Base-by-base conservation (phyloP, 768 basidiomycete species). In the Clitopilus passeckerianus region DNA sequence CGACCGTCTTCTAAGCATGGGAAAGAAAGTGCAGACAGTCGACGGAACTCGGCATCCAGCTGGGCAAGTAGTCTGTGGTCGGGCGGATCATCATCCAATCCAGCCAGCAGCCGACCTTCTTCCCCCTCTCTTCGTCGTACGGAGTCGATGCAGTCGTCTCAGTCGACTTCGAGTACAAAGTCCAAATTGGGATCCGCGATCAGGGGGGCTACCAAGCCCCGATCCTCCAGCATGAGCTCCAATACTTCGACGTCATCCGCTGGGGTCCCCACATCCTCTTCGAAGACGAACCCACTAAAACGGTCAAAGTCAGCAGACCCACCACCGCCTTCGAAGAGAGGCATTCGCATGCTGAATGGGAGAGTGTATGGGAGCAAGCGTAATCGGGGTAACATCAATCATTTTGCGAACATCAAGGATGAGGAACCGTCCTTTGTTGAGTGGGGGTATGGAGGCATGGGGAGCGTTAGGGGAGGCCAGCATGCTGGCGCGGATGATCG, bases 371-470 rank as follows among this genome's bases (percentile, higher is more conserved):
- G 93, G 54, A 78, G 60, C 0, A 72, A 75, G 34, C 68, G 55
- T 14, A 61, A 67, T 10, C 57, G 50, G 35, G 24, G 67, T 10
- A 74, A 73, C 54, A 71, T 73, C 5, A 86, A 90, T 65, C 85
- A 80, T 0, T 90, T 90, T 63, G 86, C 82, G 6, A 86, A 78
- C 59, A 85, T 77, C 14, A 77, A 78, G 5, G 85, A 86, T 27
- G 82, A 86, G 0, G 90, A 91, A 61, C 89, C 89, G 33, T 89
- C 89, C 68, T 95, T 95, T 64, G 91, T 93, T 15, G 93, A 95
- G 71, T 95, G 93, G 93, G 93, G 93, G 0, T 91, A 89, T 59
- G 90, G 90, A 33, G 90, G 90, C 1, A 88, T 93, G 87, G 93
- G 93, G 24, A 82, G 80, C 34, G 80, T 82, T 0, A 74, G 73